Conservation (phyloP, 345 rosid genomes). For the Boechera retrofracta region DNA sequence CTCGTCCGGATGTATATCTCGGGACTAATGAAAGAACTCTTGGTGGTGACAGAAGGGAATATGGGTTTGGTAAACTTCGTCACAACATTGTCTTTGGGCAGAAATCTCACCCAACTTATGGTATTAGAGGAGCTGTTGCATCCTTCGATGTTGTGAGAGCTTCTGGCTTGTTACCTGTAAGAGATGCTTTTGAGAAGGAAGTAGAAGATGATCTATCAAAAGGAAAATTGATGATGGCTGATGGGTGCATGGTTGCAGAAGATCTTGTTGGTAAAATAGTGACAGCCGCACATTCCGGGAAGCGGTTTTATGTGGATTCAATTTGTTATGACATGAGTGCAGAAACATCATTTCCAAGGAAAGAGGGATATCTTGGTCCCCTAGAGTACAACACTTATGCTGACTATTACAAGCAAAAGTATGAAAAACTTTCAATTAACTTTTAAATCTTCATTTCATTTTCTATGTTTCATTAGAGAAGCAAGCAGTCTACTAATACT, state of each 20-base stretch:
- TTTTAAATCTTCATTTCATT: not conserved
- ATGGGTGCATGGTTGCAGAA: constrained; percentile 59
- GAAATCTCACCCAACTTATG: constrained; percentile 97
- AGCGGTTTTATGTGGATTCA: constrained; percentile 96
- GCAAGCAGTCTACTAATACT: constrained; percentile 32
- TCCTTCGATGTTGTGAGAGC: constrained; percentile 91
- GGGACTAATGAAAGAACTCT: constrained; percentile 98
- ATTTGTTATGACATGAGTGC: constrained; percentile 88
- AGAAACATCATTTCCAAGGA: constrained; percentile 93
- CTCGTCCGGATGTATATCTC: constrained; percentile 97
- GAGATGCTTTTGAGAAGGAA: constrained; percentile 56
- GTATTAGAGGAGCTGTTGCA: constrained; percentile 98
- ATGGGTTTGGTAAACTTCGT: constrained; percentile 95
- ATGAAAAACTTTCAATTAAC: constrained; percentile 32
- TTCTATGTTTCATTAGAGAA: constrained; percentile 16
- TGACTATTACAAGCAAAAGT: constrained; percentile 97
- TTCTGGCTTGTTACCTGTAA: constrained; percentile 78
- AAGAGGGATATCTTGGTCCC: constrained; percentile 99
- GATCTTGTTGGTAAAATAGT: constrained; percentile 83
- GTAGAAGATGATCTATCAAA: constrained; percentile 47
- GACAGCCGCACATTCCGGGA: constrained; percentile 98
- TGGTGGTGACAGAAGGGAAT: constrained; percentile 98
- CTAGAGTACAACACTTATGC: constrained; percentile 92
- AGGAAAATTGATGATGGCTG: constrained; percentile 87
- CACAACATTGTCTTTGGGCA: constrained; percentile 84